These are phyloP conservation scores for Selenicereus undatus DNA, from an alignment of 148 eudicot genomes.

Conservation along the genomic window DNA sequence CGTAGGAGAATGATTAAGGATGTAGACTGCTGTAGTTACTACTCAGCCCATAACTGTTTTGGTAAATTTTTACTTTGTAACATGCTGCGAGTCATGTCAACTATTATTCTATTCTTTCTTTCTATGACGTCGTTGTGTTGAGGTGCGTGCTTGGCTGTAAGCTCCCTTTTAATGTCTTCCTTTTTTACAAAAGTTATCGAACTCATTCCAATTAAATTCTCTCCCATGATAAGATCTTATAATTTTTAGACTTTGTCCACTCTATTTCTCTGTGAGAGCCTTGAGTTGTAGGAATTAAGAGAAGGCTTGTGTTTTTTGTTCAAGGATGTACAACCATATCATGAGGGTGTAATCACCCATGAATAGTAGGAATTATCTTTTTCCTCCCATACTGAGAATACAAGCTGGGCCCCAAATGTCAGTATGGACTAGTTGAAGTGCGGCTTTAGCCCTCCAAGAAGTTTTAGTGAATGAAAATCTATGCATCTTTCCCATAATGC, in stretches of 20 bases:
- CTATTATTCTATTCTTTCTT: background rate
- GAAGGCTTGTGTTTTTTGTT: background rate
- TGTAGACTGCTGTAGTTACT: too few relatives aligned
- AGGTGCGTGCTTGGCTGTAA: too few relatives aligned
- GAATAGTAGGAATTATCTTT: background rate
- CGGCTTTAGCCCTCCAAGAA: background rate
- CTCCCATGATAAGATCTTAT: too few relatives aligned
- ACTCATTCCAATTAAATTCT: too few relatives aligned
- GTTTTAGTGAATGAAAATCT: too few relatives aligned
- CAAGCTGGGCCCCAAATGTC: background rate
- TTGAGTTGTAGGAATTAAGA: background rate
- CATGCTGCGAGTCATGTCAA: too few relatives aligned
- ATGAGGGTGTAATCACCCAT: background rate
- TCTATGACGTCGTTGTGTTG: background rate
- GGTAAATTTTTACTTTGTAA: too few relatives aligned
- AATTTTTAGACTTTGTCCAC: too few relatives aligned
- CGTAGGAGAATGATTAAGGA: too few relatives aligned
- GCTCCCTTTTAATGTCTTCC: too few relatives aligned
- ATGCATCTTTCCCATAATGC: background rate
- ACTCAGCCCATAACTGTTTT: too few relatives aligned
- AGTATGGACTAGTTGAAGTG: background rate
- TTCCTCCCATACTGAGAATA: background rate
- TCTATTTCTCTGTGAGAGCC: background rate
- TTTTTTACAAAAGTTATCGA: too few relatives aligned
- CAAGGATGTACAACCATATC: conserved; percentile 3